Evolutionary conservation across 768 basidiomycete genomes (phyloP), one percentile per base, ranked within the genome.

Genomic region (Lactifluus subvellereus): DNA sequence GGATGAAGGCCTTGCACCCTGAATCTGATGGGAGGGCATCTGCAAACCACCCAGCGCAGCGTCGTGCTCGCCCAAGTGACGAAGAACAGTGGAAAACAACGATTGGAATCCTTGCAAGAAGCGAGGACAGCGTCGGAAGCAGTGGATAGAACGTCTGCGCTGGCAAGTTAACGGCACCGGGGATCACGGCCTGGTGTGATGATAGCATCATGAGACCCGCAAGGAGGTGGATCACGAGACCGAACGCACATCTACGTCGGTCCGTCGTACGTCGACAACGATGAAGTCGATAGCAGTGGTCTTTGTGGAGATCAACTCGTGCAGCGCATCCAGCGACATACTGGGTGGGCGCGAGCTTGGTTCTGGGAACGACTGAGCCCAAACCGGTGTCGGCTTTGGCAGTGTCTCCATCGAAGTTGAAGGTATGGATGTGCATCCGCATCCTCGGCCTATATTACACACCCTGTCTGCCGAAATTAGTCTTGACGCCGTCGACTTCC

Each of bases 61-160:
- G 68, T 4, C 61, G 59, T 20, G 67, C 71, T 7, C 71, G 61
- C 4, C 65, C 68, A 37, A 59, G 55, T 40, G 70, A 71, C 20
- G 70, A 59, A 18, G 68, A 60, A 54, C 70, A 71, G 45, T 71
- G 60, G 50, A 71, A 71, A 40, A 74, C 61, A 33, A 76, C 69
- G 11, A 66, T 45, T 4, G 72, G 69, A 6, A 71, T 59, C 18
- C 56, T 59, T 4, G 62, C 61, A 9, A 78, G 68, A 13, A 78
- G 20, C 0, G 74, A 68, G 14, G 74, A 20, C 18, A 77, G 60
- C 10, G 66, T 66, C 0, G 74, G 72, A 0, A 78, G 70, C 0
- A 76, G 74, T 18, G 71, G 74, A 57, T 76, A 72, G 70, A 79
- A 77, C 0, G 78, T 75, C 49, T 80, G 78, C 0, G 78, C 79